Evolutionary conservation across 495 filamentous ascomycete species (phyloP), one percentile per base, ranked within the genome.

Genomic region (Penicillium chermesinum): DNA sequence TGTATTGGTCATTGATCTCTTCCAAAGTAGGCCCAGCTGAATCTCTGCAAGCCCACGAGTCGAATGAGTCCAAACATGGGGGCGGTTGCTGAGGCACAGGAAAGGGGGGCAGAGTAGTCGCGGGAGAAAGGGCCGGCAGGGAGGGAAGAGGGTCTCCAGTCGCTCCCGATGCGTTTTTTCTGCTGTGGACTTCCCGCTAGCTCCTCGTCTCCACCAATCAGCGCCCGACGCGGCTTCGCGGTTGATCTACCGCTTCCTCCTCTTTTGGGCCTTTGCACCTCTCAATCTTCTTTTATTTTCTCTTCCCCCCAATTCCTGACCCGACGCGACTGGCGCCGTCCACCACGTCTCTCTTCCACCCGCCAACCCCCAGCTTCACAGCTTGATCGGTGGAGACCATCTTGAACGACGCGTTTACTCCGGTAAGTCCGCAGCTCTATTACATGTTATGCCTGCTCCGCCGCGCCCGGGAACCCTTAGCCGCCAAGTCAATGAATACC

Each of bases 161-260:
- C 20, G 44, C 37, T 16, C 16, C 17, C 16, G 18, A 42, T 37
- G 38, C 21, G 39, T 37, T 50, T 55, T 56, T 55, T 55, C 48
- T 60, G 58, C 61, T 61, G 57, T 55, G 52, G 27, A 51, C 44
- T 54, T 62, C 59, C 61, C 58, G 61, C 59, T 54, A 67, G 62
- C 67, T 71, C 70, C 70, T 72, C 65, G 53, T 67, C 67, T 66
- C 56, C 53, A 27, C 71, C 71, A 74, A 74, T 74, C 64, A 74
- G 17, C 41, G 32, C 15, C 50, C 53, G 41, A 49, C 33, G 41
- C 55, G 36, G 43, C 41, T 50, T 52, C 59, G 67, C 65, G 61
- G 63, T 65, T 61, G 62, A 59, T 65, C 65, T 62, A 68, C 67
- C 64, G 63, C 66, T 65, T 65, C 64, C 45, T 48, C 45, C 45